phyloP scores from a whole-genome alignment of 2,329 filamentous ascomycete genomes.

The Clarireedia homoeocarpa region DNA sequence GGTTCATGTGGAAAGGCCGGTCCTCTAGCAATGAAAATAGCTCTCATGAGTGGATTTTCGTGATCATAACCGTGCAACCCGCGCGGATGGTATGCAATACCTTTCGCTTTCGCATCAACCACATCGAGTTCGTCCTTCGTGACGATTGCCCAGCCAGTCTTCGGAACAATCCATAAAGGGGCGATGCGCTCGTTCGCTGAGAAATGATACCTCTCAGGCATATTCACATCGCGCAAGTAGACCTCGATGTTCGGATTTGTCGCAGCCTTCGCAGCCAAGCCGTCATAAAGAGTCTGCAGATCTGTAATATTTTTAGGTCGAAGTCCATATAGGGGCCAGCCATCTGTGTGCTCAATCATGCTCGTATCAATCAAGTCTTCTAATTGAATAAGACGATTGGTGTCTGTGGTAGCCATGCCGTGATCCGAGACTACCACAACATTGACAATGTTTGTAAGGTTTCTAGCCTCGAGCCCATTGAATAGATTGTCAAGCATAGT shows the following conservation, averaged over 20 bases:
- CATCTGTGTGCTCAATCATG: constrained; percentile 77
- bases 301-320: constrained; percentile 66
- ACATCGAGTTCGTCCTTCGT: constrained; percentile 72
- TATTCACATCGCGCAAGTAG: constrained; percentile 76
- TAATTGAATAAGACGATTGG: constrained; percentile 72
- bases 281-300: constrained; percentile 59
- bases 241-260: constrained; percentile 70
- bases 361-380: constrained; percentile 77
- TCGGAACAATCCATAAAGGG: constrained; percentile 88
- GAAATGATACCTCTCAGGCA: constrained; percentile 93
- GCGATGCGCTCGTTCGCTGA: constrained; percentile 82
- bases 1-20: constrained; percentile 84
- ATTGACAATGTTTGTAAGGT: constrained; percentile 85
- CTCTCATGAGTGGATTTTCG: constrained; percentile 89
- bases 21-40: constrained; percentile 86
- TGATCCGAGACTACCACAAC: constrained; percentile 96
- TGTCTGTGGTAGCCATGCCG: constrained; percentile 92
- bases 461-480: constrained; percentile 66
- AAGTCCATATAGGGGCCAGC: constrained; percentile 88
- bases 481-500: constrained; percentile 73
- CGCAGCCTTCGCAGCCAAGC: constrained; percentile 47
- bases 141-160: constrained; percentile 88
- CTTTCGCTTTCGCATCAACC: constrained; percentile 54
- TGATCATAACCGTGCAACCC: constrained; percentile 95
- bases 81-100: constrained; percentile 64